Evolutionary conservation across 2,329 filamentous ascomycete species (phyloP).

Genomic region (Ophiocordyceps australis): DNA sequence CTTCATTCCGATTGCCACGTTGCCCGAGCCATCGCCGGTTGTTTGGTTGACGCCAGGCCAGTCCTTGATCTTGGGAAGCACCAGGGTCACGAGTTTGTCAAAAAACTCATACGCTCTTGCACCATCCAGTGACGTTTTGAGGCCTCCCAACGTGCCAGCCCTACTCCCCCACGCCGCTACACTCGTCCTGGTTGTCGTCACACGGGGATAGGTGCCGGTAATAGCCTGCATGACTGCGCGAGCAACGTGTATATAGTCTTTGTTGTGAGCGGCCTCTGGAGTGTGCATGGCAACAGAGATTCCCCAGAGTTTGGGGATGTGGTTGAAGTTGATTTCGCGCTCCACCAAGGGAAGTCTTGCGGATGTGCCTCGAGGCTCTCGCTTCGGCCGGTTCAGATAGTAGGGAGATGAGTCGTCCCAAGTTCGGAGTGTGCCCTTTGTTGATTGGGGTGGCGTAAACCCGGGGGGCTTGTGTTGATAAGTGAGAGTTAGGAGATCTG

Average conservation of each 20-base stretch:
- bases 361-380: slow-evolving; percentile 61
- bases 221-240: slow-evolving; percentile 76
- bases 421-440: slow-evolving; percentile 49
- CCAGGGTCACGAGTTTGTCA: slow-evolving; percentile 75
- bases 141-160: slow-evolving; percentile 51
- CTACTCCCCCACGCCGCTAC: slow-evolving; percentile 61
- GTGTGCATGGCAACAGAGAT: slow-evolving; percentile 66
- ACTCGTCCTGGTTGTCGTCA: slow-evolving; percentile 51
- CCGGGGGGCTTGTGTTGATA: slow-evolving; percentile 79
- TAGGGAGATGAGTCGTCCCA: slow-evolving; percentile 92
- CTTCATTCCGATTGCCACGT: slow-evolving; percentile 66
- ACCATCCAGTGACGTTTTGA: slow-evolving; percentile 61
- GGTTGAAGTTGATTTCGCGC: slow-evolving; percentile 59
- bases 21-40: slow-evolving; percentile 76
- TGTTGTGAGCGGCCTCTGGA: slow-evolving; percentile 52
- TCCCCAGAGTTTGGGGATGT: slow-evolving; percentile 65
- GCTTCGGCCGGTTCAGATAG: slow-evolving; percentile 74
- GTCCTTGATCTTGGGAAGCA: slow-evolving; percentile 91
- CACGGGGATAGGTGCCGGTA: slow-evolving; percentile 52
- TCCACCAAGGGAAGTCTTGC: slow-evolving; percentile 56
- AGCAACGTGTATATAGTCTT: slow-evolving; percentile 61
- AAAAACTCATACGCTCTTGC: slow-evolving; percentile 81
- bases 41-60: slow-evolving; percentile 51
- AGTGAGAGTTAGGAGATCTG: slow-evolving; percentile 74
- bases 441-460: slow-evolving; percentile 28